A percentile compares a stretch with the other conserved stretches of the same genome.
Conservation (phyloP, 805 yeast genomes). For the Wickerhamiella sorbophila region DNA sequence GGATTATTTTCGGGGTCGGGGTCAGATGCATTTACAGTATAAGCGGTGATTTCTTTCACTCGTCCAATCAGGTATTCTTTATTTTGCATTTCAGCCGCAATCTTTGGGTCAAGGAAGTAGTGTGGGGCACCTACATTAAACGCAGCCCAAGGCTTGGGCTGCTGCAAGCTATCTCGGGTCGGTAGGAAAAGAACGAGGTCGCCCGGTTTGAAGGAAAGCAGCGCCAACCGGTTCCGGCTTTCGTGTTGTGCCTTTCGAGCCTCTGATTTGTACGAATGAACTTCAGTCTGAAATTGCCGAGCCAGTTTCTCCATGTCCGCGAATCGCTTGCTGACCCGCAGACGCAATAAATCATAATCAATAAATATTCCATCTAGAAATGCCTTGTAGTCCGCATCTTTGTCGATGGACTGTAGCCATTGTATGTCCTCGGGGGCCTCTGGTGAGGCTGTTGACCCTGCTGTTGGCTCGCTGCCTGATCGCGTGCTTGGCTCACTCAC, state of each 20-base stretch:
- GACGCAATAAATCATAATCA: slow-evolving; percentile 28
- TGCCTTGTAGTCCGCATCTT: slow-evolving; percentile 15
- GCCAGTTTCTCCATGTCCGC: slow-evolving; percentile 85
- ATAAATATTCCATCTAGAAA: slow-evolving; percentile 22
- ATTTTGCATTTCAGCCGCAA: slow-evolving; percentile 23
- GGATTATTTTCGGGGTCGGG: slow-evolving; percentile 43
- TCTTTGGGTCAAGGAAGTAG: slow-evolving; percentile 48
- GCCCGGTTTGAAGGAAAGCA: slow-evolving; percentile 50
- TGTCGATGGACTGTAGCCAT: slow-evolving; percentile 35
- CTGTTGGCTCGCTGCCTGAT: background rate
- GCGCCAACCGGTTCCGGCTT: slow-evolving; percentile 41
- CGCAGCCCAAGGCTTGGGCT: slow-evolving; percentile 72
- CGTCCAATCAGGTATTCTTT: slow-evolving; percentile 80
- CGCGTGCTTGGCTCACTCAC: slow-evolving; percentile 7
- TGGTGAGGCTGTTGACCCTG: background rate
- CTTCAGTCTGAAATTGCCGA: slow-evolving; percentile 66
- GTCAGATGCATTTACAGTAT: slow-evolving; percentile 14
- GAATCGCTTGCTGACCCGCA: slow-evolving; percentile 55
- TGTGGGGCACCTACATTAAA: slow-evolving; percentile 83
- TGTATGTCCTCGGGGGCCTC: slow-evolving; percentile 22
- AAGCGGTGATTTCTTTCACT: slow-evolving; percentile 42
- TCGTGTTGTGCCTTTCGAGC: slow-evolving; percentile 21
- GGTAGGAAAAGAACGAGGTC: slow-evolving; percentile 81
- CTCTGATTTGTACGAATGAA: slow-evolving; percentile 32
- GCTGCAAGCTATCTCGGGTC: slow-evolving; percentile 37